Evolutionary conservation across 495 filamentous ascomycete genomes (phyloP).

Genomic region (Hamigera avellanea): DNA sequence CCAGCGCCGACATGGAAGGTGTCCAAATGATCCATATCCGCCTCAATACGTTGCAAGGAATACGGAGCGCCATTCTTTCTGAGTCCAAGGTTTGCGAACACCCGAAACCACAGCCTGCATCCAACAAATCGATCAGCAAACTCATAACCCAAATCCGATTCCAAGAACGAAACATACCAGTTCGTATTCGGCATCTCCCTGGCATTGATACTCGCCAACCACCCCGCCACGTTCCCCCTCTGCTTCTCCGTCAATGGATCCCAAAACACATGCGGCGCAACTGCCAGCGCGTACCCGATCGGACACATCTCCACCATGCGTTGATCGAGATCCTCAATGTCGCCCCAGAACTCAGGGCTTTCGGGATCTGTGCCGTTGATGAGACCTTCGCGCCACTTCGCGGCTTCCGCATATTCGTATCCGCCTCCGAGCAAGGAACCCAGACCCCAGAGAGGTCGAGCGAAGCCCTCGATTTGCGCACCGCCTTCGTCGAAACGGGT

Average conservation of each 20-base stretch:
- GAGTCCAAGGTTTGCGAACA: slow-evolving; percentile 70
- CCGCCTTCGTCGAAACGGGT: slow-evolving; percentile 64
- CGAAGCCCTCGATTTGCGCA: slow-evolving; percentile 66
- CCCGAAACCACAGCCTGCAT: slow-evolving; percentile 57
- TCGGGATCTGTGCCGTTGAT: slow-evolving; percentile 55
- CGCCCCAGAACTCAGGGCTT: slow-evolving; percentile 61
- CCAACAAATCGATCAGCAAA: neutral
- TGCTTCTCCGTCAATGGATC: slow-evolving; percentile 45
- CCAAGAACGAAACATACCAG: slow-evolving; percentile 22
- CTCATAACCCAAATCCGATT: neutral
- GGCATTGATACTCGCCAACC: slow-evolving; percentile 64
- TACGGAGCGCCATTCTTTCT: slow-evolving; percentile 57
- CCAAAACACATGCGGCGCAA: slow-evolving; percentile 55
- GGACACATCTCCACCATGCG: slow-evolving; percentile 82
- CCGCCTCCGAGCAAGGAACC: slow-evolving; percentile 56
- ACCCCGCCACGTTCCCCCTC: slow-evolving; percentile 49
- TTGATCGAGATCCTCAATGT: slow-evolving; percentile 61
- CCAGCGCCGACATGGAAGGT: slow-evolving; percentile 70
- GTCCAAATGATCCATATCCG: slow-evolving; percentile 65
- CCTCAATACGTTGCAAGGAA: slow-evolving; percentile 52
- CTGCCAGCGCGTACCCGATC: slow-evolving; percentile 52
- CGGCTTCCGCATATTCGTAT: slow-evolving; percentile 46
- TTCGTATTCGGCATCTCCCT: slow-evolving; percentile 57
- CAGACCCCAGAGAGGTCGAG: slow-evolving; percentile 63
- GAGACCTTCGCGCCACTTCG: slow-evolving; percentile 56